These are phyloP conservation scores for Combretum micranthum DNA, from an alignment of 345 rosid genomes.

Conservation along the genomic window DNA sequence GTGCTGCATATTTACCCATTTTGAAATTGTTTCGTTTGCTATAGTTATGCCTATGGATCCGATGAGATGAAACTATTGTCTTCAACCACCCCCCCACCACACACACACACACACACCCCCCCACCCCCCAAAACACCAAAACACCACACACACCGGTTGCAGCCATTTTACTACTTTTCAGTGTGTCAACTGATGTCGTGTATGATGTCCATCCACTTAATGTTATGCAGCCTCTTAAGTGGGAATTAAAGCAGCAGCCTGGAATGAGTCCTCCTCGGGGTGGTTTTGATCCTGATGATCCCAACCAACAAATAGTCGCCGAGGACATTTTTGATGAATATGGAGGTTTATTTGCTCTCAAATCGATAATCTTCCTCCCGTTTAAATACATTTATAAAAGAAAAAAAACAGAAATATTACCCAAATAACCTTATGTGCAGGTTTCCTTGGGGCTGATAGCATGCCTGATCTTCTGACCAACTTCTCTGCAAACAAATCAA, in stretches of 20 bases:
- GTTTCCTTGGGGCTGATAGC: conserved; percentile 62
- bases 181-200: not conserved
- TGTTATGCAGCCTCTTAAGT: conserved; percentile 67
- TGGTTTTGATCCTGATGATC: conserved; percentile 80
- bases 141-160: too few species aligned
- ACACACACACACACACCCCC: too few species aligned
- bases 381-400: not conserved
- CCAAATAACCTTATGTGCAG: conserved; percentile 22
- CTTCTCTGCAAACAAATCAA: conserved; percentile 35
- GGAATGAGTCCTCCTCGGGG: conserved; percentile 99
- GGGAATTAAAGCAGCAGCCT: conserved; percentile 96
- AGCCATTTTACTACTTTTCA: too few species aligned
- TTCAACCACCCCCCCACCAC: too few species aligned
- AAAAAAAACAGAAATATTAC: conserved; percentile 3
- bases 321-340: conserved; percentile 97
- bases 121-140: too few species aligned
- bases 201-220: not conserved
- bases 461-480: conserved; percentile 57
- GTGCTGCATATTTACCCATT: too few species aligned
- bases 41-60: not conserved
- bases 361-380: not conserved
- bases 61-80: not conserved
- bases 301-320: conserved; percentile 96
- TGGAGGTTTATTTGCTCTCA: conserved; percentile 44
- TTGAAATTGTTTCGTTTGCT: too few species aligned